Evolutionary conservation across 768 basidiomycete genomes (phyloP), one percentile per base, ranked within the genome.

Genomic region (Rhodotorula kratochvilovae): DNA sequence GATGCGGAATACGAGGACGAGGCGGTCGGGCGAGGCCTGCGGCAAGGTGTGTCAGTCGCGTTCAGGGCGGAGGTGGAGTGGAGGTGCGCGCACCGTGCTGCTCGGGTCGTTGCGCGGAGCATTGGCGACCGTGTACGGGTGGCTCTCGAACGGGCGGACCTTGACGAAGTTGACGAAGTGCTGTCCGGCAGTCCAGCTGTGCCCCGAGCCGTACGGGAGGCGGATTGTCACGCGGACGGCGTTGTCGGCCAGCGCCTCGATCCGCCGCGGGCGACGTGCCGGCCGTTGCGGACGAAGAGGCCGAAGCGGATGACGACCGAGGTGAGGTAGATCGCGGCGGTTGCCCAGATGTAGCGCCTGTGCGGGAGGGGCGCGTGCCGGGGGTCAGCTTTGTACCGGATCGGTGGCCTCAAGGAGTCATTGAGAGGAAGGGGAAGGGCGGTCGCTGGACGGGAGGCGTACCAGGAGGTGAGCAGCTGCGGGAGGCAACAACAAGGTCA

Each of bases 151-250:
- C 11, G 74, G 75, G 36, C 58, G 61, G 10, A 67, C 66, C 33
- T 67, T 72, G 67, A 73, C 25, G 54, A 78, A 78, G 70, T 78
- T 78, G 70, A 78, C 54, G 39, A 77, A 78, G 67, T 78, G 77
- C 59, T 77, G 76, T 11, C 77, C 77, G 0, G 77, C 76, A 19
- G 60, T 67, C 77, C 77, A 78, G n/a, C 61, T 58, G 35, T 74
- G 66, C 2, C 61, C 64, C 25, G 65, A 53, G 31, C 45, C 51
- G 7, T 33, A 29, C n/a, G 64, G 68, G 25, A 77, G 51, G 16
- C 27, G 35, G 36, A 73, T 57, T 21, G 71, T 73, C 29, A 78
- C 67, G 33, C 72, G 64, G 29, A 78, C 62, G 23, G 74, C 68
- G 45, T 73, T 61, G 59, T 71, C 74, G 23, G 68, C 68, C 33